Percentiles rank a stretch among this genome's conserved stretches.
These are phyloP conservation scores for Echinochloa phyllopogon DNA, from an alignment of 176 grass and related monocot species.

Conservation along the genomic window DNA sequence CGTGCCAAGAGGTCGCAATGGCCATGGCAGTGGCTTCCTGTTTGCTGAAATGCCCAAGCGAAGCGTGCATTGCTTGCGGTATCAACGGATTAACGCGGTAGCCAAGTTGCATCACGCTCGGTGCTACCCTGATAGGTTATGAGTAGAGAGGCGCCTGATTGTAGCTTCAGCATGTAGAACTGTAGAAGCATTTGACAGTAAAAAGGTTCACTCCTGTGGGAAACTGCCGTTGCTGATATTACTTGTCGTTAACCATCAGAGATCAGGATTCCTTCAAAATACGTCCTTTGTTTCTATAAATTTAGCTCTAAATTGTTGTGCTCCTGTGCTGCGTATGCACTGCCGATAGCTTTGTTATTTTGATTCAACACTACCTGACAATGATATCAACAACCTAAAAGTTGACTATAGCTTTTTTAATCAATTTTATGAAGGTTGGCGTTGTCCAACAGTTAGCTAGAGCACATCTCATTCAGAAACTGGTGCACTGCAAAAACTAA, in stretches of 20 bases:
- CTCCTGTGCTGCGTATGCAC: background rate
- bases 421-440: background rate
- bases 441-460: background rate
- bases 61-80: background rate
- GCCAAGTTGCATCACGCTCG: background rate
- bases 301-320: background rate
- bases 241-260: background rate
- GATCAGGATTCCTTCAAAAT: background rate
- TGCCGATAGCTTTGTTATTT: background rate
- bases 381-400: background rate
- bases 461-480: background rate
- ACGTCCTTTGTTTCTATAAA: background rate
- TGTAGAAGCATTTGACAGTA: background rate
- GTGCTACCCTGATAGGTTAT: background rate
- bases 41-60: conserved; percentile 50
- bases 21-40: conserved; percentile 33
- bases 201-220: background rate
- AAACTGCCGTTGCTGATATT: background rate
- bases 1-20: background rate
- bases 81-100: background rate
- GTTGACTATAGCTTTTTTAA: background rate
- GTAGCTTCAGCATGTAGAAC: background rate
- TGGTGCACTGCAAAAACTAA: background rate
- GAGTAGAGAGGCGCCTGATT: background rate
- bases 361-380: background rate